Base-by-base conservation (phyloP, 2,329 filamentous ascomycete species). In the Fusarium sp. region DNA sequence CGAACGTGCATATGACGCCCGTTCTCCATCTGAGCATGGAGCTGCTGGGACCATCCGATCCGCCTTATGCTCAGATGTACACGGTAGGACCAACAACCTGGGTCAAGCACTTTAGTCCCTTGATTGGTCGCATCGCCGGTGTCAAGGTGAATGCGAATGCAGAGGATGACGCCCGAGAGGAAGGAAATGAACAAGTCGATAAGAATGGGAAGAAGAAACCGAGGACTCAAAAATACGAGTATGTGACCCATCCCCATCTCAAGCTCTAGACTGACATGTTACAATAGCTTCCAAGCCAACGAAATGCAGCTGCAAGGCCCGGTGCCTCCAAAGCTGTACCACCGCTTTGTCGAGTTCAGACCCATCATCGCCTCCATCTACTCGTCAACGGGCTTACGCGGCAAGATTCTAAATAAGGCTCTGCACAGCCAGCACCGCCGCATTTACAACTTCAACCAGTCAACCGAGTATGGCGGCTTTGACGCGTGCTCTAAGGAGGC, bases 311-410 rank as follows among this genome's bases (percentile, higher is more conserved):
- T 98, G 9, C 87, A 89, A 53, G 96, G 96, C 0, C 96, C 96
- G 0, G 92, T 96, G 0, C 95, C 96, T 0, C 85, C 90, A 3
- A 86, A 91, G 70, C 86, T 98, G 36, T 98, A 98, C 81, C 95
- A 98, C 81, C 93, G 95, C 74, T 98, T 93, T 79, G 95, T 98
- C 66, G 95, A 97, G 81, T 98, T 98, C 83, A 93, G 91, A 65
- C 95, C 95, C 29, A 94, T 98, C 78, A 93, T 98, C 63, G 94
- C 93, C 59, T 90, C 91, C 72, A 97, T 98, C 91, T 98, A 98
- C 83, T 92, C 91, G 2, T 90, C 90, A 11, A 89, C 90, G 31
- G 95, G 95, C 61, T 77, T 98, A 5, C 89, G 93, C 57, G 96
- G 96, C 20, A 92, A 90, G 71, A 87, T 98, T 53, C 85, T 98